Evolutionary conservation across 2,329 filamentous ascomycete species (phyloP).

Genomic region (Sarocladium strictum): DNA sequence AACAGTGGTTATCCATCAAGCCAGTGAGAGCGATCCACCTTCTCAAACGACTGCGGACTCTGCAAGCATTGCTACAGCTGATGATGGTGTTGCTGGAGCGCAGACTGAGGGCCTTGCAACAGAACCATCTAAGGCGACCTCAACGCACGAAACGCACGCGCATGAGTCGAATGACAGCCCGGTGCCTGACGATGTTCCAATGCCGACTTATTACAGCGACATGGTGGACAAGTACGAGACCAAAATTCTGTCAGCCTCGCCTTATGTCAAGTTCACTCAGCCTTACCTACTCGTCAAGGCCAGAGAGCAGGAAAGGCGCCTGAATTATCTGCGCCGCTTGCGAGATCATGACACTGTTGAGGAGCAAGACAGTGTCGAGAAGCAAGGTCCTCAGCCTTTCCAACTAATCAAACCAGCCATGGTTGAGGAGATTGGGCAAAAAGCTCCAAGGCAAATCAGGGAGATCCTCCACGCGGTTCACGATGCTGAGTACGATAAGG

Average conservation of each 20-base stretch:
- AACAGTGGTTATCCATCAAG: slow-evolving; percentile 26
- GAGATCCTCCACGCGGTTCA: slow-evolving; percentile 93
- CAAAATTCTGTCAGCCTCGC: slow-evolving; percentile 88
- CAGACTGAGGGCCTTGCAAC: slow-evolving; percentile 21
- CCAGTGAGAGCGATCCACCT: slow-evolving; percentile 30
- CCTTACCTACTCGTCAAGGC: slow-evolving; percentile 90
- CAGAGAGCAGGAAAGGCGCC: slow-evolving; percentile 79
- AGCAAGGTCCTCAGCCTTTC: slow-evolving; percentile 57
- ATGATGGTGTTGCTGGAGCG: slow-evolving; percentile 9
- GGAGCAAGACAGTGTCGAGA: slow-evolving; percentile 54
- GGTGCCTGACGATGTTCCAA: slow-evolving; percentile 71
- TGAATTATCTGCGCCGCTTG: slow-evolving; percentile 76
- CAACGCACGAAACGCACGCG: slow-evolving; percentile 38
- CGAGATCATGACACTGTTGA: slow-evolving; percentile 66
- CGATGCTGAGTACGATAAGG: slow-evolving; percentile 94
- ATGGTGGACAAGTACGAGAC: slow-evolving; percentile 92
- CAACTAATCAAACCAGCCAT: slow-evolving; percentile 92
- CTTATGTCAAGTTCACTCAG: slow-evolving; percentile 91
- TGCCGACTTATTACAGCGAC: slow-evolving; percentile 90
- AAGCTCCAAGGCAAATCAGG: slow-evolving; percentile 79
- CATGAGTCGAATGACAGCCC: slow-evolving; percentile 45
- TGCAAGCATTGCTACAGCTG: slow-evolving; percentile 13
- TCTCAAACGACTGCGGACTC: slow-evolving; percentile 27
- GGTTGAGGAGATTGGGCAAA: slow-evolving; percentile 78
- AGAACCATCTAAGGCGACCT: slow-evolving; percentile 23